phyloP scores from a whole-genome alignment of 169 alveolate species.

The Plasmodium adleri region DNA sequence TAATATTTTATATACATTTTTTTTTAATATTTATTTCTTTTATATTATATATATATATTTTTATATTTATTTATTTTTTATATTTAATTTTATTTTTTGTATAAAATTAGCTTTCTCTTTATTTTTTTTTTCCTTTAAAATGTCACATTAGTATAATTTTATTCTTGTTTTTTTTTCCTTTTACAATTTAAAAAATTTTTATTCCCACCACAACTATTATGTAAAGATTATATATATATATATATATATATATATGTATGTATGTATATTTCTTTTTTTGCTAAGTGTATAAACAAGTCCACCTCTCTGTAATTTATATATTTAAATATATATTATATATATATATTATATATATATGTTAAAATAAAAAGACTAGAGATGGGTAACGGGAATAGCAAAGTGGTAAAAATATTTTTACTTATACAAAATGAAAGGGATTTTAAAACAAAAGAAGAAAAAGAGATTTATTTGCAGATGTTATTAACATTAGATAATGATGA shows the following conservation, averaged over 20 bases:
- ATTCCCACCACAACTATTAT: neutral
- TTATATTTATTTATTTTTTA: too few relatives aligned
- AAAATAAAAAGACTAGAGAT: neutral
- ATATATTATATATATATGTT: too few relatives aligned
- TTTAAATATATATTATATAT: too few relatives aligned
- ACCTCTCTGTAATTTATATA: neutral
- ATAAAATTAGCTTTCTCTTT: too few relatives aligned
- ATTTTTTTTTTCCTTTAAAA: too few relatives aligned
- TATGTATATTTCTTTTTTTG: neutral
- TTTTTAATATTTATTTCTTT: too few relatives aligned
- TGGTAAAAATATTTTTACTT: conserved; percentile 10
- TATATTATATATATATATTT: too few relatives aligned
- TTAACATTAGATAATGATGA: conserved; percentile 4
- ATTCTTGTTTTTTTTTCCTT: too few relatives aligned
- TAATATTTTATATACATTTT: too few relatives aligned
- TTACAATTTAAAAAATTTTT: too few relatives aligned
- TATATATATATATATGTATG: neutral
- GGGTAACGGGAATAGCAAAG: conserved; percentile 47
- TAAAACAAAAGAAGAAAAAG: conserved; percentile 14
- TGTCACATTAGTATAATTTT: too few relatives aligned
- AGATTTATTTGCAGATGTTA: conserved; percentile 5
- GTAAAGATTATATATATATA: neutral
- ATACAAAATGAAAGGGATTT: conserved; percentile 13
- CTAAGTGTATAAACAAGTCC: neutral
- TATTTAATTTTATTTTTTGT: too few relatives aligned